A percentile compares a stretch with the other conserved stretches of the same genome.
Evolutionary conservation across 257 asterid species (phyloP).

Genomic region (Solanum pimpinellifolium): DNA sequence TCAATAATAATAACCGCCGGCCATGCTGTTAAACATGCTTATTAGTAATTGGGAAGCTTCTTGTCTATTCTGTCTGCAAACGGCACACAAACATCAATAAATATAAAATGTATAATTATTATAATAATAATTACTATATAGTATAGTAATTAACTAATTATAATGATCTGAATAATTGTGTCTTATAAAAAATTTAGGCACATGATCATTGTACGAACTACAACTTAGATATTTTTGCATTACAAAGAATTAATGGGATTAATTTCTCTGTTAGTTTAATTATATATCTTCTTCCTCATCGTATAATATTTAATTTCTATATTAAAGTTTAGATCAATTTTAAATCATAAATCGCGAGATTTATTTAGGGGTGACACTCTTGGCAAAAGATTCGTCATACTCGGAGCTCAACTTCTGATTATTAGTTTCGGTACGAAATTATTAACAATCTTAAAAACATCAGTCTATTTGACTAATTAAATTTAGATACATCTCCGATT

Average conservation of each 20-base stretch:
- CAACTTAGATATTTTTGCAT: not conserved
- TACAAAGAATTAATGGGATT: not conserved
- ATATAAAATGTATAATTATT: no score
- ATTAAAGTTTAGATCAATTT: accelerated
- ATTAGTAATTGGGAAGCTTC: not conserved
- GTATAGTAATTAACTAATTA: no score
- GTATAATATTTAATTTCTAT: not conserved
- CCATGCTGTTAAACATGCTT: not conserved
- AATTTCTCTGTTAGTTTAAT: no score
- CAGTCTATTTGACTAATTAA: no score
- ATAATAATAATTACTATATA: no score
- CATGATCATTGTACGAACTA: not conserved
- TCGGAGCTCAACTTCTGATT: not conserved
- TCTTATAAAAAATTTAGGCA: not conserved
- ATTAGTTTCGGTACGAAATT: accelerated
- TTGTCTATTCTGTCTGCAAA: not conserved
- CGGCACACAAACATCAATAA: not conserved
- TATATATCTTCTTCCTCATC: no score
- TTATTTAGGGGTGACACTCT: not conserved
- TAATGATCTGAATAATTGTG: not conserved
- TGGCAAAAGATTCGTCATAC: no score
- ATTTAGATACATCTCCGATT: not conserved
- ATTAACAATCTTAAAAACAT: not conserved
- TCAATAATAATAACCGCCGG: not conserved
- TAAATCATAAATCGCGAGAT: no score